These are phyloP conservation scores for Clausena lansium DNA, from an alignment of 345 rosid genomes.

Conservation along the genomic window DNA sequence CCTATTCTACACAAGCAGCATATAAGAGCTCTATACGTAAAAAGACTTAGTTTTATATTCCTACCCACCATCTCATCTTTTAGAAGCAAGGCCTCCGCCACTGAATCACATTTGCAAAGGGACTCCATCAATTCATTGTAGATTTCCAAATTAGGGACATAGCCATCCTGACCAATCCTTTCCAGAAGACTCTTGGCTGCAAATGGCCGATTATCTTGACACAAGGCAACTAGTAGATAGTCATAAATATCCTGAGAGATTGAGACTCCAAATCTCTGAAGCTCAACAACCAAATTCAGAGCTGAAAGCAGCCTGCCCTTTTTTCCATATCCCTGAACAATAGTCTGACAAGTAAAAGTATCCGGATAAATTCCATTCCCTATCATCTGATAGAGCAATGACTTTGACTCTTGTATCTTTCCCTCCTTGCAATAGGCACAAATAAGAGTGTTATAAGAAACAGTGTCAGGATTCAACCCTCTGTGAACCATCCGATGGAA, in stretches of 20 bases:
- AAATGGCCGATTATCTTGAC: constrained; percentile 67
- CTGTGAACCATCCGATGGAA: constrained; percentile 66
- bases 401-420: constrained; percentile 55
- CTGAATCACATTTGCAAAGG: constrained; percentile 40
- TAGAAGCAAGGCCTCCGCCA: constrained; percentile 50
- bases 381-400: constrained; percentile 64
- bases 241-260: constrained; percentile 50
- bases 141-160: constrained; percentile 36
- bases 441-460: constrained; percentile 73
- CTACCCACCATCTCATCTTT: constrained; percentile 48
- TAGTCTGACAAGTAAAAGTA: constrained; percentile 51
- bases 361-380: constrained; percentile 58
- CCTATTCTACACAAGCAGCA: constrained; percentile 50
- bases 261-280: constrained; percentile 47
- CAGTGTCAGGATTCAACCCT: constrained; percentile 62
- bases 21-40: constrained; percentile 53
- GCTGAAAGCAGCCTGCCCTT: constrained; percentile 65
- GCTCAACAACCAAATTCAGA: constrained; percentile 69
- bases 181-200: constrained; percentile 75
- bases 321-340: constrained; percentile 58
- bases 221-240: constrained; percentile 51
- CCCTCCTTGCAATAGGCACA: constrained; percentile 73
- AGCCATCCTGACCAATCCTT: constrained; percentile 43
- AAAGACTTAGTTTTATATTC: constrained; percentile 28
- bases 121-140: constrained; percentile 54